Conservation (phyloP, 2,329 filamentous ascomycete genomes). For the Scedosporium dehoogii region DNA sequence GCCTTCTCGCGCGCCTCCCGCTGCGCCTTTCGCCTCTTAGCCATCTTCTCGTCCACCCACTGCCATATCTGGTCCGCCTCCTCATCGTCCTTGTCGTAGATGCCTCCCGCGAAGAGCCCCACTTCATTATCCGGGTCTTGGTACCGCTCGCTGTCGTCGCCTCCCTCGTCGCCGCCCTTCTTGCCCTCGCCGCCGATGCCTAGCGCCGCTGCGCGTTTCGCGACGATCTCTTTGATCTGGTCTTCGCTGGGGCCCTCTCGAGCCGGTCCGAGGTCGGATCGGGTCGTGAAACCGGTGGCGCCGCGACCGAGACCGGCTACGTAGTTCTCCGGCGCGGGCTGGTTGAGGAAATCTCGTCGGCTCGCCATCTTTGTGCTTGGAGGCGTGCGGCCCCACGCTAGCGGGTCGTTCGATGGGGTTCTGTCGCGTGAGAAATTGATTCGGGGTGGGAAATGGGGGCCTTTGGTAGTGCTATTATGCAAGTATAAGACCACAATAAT, state of each 20-base stretch:
- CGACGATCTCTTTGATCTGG: constrained; percentile 95
- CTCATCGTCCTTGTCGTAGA: constrained; percentile 96
- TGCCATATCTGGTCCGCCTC: constrained; percentile 95
- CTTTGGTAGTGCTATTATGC: too few species aligned
- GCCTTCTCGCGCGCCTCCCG: constrained; percentile 91
- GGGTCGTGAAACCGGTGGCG: constrained; percentile 94
- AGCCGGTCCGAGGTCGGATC: constrained; percentile 91
- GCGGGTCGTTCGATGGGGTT: too few species aligned
- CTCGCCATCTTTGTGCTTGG: constrained; percentile 36
- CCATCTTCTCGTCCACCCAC: constrained; percentile 95
- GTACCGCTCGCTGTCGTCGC: constrained; percentile 71
- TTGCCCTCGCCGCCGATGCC: constrained; percentile 59
- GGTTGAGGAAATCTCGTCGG: constrained; percentile 79
- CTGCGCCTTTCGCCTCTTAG: constrained; percentile 72
- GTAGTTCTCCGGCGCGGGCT: constrained; percentile 77
- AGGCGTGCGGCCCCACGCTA: too few species aligned
- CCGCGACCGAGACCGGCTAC: constrained; percentile 95
- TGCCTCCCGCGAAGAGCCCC: constrained; percentile 86
- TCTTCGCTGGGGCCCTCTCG: constrained; percentile 93
- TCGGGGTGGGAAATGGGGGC: too few species aligned
- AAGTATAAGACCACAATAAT: too few species aligned
- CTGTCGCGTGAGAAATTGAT: too few species aligned
- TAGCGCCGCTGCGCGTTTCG: constrained; percentile 81
- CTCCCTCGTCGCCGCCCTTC: constrained; percentile 59
- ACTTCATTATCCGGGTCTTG: constrained; percentile 97